These are phyloP conservation scores for Thielaviopsis ethacetica DNA, from an alignment of 2,329 filamentous ascomycete genomes.

Conservation along the genomic window DNA sequence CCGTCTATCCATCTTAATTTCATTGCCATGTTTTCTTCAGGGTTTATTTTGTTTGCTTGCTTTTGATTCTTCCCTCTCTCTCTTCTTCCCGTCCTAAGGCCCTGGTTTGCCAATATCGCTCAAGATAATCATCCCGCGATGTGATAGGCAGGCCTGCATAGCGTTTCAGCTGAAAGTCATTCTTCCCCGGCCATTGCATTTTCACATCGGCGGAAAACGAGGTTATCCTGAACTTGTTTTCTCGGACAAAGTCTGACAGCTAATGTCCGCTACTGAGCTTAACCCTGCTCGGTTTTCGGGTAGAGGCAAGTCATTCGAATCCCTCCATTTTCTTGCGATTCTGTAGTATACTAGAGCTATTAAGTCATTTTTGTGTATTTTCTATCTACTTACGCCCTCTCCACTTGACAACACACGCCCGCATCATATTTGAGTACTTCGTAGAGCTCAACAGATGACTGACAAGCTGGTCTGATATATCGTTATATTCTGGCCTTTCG, in stretches of 20 bases:
- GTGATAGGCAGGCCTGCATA: too few relatives aligned
- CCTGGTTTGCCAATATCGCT: not conserved
- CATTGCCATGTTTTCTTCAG: not conserved
- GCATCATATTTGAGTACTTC: not conserved
- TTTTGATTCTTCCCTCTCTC: too few relatives aligned
- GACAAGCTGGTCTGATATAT: too few relatives aligned
- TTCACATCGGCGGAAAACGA: too few relatives aligned
- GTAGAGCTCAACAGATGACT: too few relatives aligned
- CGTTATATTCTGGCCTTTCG: too few relatives aligned
- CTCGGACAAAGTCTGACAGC: not conserved
- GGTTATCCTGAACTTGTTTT: not conserved
- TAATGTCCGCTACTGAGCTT: constrained; percentile 1
- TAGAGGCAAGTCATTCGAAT: not conserved
- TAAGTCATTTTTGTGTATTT: not conserved
- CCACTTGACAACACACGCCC: not conserved
- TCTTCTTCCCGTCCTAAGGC: not conserved
- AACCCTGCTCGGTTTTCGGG: not conserved
- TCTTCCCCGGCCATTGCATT: too few relatives aligned
- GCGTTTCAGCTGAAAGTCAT: too few relatives aligned
- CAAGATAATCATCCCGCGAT: too few relatives aligned
- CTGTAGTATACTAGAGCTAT: not conserved
- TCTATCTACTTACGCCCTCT: not conserved
- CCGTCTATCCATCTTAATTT: not conserved
- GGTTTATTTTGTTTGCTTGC: not conserved
- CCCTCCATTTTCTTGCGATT: not conserved